Base-by-base conservation (phyloP, 129 eudicot species). In the Dittrichia graveolens region DNA sequence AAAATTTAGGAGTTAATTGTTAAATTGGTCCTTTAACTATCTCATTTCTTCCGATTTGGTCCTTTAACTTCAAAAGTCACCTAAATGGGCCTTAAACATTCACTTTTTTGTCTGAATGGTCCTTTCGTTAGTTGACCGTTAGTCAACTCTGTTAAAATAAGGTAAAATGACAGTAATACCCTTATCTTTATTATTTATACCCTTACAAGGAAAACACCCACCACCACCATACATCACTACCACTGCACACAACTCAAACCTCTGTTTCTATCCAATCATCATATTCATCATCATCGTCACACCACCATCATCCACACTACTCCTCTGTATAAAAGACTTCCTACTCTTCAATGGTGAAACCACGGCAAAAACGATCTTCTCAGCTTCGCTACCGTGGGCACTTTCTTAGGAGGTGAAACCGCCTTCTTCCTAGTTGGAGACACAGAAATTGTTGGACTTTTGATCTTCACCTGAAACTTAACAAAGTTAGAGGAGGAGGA, bases 241-340 rank as follows among this genome's bases (percentile, higher is more conserved):
- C n/a, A n/a, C n/a, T n/a, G n/a, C 75, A 47, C 91, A 77, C 71
- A 82, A 10, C 38, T 44, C 35, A 7, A 94, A 89, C 48, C 94
- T 78, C 71, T 86, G 96, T 73, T 89, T 92, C 49, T 86, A 81
- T 38, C 97, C 97, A 92, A 91, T 87, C 89, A 91, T 85, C 88
- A 83, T 77, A 79, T 78, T 84, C n/a, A n/a, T n/a, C 84, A 37
- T 79, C 75, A 53, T 71, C 78, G 67, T 83, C 14, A 49, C 84
- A 69, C 13, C 41, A 80, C 76, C 75, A 77, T 62, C 61, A 58
- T 69, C 81, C 72, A 43, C 54, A 54, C 73, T 83, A 48, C 75
- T 85, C 71, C 80, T 84, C 62, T 64, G 75, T 38, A 79, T 65
- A 77, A 69, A 63, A 13, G 77, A 67, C 15, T 69, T 87, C 73